Base-by-base conservation (phyloP, 805 yeast genomes). In the Wickerhamomyces silvicola region DNA sequence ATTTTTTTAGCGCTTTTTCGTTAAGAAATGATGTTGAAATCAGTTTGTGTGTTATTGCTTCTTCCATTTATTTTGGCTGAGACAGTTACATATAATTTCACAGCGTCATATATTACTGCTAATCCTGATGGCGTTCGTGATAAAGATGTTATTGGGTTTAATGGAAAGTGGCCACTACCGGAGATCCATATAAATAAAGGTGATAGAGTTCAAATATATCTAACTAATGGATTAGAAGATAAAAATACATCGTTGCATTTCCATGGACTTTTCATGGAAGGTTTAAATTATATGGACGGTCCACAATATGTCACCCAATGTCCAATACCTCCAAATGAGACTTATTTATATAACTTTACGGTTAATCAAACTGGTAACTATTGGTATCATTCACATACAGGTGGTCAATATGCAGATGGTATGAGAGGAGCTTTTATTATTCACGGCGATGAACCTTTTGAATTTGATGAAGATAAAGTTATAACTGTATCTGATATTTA, bases 311-410 rank as follows among this genome's bases (percentile, higher is more conserved):
- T 82, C 10, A 78, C 87, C 5, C 90, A 82, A 52, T 82, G 90
- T 60, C 90, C 90, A 21, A 78, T 82, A 38, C 69, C 75, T 25
- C 78, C 81, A 7, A 82, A 81, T 18, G 73, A 72, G 43, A 72
- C 85, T 2, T 70, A 67, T 50, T 53, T 77, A 27, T 82, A 82
- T 57, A 81, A 81, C 56, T 81, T 82, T 48, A 75, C 81, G 2
- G 79, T 80, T 8, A 68, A 73, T 40, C 88, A 82, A 53, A 74
- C 62, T 4, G 94, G 94, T 31, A 70, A 85, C n/a, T 82, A 66
- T 57, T 82, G 94, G 94, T 82, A 81, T 55, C 94, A 82, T 53
- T 76, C 86, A 5, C 94, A 82, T 47, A 66, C 78, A 23, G 87
- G 85, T 0, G 62, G 81, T 10, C 92, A 82, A 50, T 82, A 82